Evolutionary conservation across 352 stramenopile genomes (phyloP), one percentile per base, ranked within the genome.

Genomic region (Phytopythium cucurbitacearum): DNA sequence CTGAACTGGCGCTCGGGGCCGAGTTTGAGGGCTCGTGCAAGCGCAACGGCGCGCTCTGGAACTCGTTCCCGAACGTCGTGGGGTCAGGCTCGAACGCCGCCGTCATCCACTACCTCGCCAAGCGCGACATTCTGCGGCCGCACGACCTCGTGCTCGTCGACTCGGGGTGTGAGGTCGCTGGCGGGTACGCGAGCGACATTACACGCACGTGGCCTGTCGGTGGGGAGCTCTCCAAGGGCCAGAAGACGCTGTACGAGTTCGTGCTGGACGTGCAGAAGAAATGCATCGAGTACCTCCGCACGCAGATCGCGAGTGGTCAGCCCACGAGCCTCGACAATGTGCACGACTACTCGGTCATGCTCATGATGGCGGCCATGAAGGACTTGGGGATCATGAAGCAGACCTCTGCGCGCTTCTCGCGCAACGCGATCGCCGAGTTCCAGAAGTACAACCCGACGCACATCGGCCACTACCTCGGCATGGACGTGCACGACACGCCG

Each of bases 391-490:
- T 94, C 40, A 50, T 94, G 15, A 78, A 69, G 43, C 45, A 53
- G 11, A 66, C 53, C 42, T 57, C 60, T 47, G 57, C 45, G 1
- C 37, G 64, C 11, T 52, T 54, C 40, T 69, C 74, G 48, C 69
- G 64, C 34, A 58, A 67, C 11, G 62, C 71, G 6, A 59, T 83
- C 43, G 62, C 56, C 11, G 73, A 88, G 55, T 86, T 91, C 56
- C 78, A 89, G 28, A 81, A 77, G 59, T 94, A 94, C 60, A 94
- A 94, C 53, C 83, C 83, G 44, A 94, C 83, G n/a, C 80, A 94
- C 46, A 84, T 94, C 32, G 80, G 83, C 7, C 83, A 94, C 57
- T 94, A 91, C 58, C 48, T 94, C 11, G 83, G 83, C 50, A 90
- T 94, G 70, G 83, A 94, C 53, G 83, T 85, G 7, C 83, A 94